Conservation (phyloP, 768 basidiomycete species). For the Boletus patriciae region DNA sequence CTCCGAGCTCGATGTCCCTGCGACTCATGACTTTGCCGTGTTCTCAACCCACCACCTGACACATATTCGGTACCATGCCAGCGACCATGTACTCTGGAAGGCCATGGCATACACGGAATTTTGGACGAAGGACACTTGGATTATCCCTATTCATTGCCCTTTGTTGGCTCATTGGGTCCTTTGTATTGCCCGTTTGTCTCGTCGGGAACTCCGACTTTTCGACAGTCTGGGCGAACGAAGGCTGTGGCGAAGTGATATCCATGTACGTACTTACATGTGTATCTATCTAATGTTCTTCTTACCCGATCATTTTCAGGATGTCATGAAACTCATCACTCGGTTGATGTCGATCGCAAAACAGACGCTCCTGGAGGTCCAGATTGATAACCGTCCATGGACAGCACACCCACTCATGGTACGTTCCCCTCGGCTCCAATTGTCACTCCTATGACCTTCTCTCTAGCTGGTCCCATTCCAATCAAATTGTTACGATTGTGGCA, state of each 20-base stretch:
- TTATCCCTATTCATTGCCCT: slow-evolving; percentile 37
- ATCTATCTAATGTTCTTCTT: too few relatives aligned
- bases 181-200: slow-evolving; percentile 9
- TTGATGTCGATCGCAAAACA: too few relatives aligned
- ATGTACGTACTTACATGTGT: neutral
- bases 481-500: too few relatives aligned
- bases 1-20: neutral
- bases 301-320: neutral
- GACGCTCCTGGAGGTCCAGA: too few relatives aligned
- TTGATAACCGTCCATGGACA: too few relatives aligned
- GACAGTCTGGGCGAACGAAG: slow-evolving; percentile 6
- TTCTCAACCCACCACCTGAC: slow-evolving; percentile 9
- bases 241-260: neutral
- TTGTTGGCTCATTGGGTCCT: slow-evolving; percentile 35
- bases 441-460: too few relatives aligned
- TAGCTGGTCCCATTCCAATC: too few relatives aligned
- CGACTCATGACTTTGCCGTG: neutral
- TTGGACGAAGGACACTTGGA: slow-evolving; percentile 37
- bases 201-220: slow-evolving; percentile 3
- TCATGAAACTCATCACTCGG: too few relatives aligned
- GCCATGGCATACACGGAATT: slow-evolving; percentile 12
- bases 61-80: neutral
- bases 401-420: too few relatives aligned
- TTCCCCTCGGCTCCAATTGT: too few relatives aligned
- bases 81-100: slow-evolving; percentile 20